These are phyloP conservation scores for Draba incana DNA, from an alignment of 345 rosid genomes.

Conservation along the genomic window DNA sequence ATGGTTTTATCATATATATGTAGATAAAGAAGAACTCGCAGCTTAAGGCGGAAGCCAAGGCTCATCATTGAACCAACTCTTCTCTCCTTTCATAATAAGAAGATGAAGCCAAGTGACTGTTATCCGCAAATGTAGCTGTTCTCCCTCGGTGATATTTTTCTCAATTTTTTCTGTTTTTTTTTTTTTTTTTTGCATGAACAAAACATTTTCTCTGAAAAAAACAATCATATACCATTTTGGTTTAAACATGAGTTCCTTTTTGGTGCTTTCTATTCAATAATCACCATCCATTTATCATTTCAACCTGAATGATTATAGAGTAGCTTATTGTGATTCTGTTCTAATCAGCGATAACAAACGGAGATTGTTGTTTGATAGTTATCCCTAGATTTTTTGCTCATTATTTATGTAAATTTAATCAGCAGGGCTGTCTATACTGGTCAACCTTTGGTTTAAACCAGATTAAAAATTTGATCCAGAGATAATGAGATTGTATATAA, in stretches of 20 bases:
- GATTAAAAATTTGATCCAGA: not conserved
- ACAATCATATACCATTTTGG: conserved; percentile 25
- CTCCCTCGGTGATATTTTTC: conserved; percentile 9
- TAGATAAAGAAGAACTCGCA: conserved; percentile 45
- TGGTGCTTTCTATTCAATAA: conserved; percentile 17
- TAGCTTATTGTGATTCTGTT: not conserved
- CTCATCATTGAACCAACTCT: conserved; percentile 40
- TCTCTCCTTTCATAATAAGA: conserved; percentile 31
- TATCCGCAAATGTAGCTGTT: conserved; percentile 23
- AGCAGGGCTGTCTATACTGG: not conserved
- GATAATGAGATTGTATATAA: not conserved
- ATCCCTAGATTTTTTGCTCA: no score
- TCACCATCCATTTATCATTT: conserved; percentile 8
- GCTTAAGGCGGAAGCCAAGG: conserved; percentile 40
- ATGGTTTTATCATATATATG: not conserved
- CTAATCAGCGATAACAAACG: not conserved
- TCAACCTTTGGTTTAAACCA: not conserved
- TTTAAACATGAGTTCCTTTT: conserved; percentile 7
- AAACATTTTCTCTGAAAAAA: conserved; percentile 19
- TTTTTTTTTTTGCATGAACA: not conserved
- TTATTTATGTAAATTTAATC: no score
- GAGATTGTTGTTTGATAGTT: no score
- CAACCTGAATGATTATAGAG: not conserved
- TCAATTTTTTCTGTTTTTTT: not conserved
- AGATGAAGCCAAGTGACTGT: conserved; percentile 30